phyloP scores from a whole-genome alignment of 768 basidiomycete species.

The Lentinula guzmanii region DNA sequence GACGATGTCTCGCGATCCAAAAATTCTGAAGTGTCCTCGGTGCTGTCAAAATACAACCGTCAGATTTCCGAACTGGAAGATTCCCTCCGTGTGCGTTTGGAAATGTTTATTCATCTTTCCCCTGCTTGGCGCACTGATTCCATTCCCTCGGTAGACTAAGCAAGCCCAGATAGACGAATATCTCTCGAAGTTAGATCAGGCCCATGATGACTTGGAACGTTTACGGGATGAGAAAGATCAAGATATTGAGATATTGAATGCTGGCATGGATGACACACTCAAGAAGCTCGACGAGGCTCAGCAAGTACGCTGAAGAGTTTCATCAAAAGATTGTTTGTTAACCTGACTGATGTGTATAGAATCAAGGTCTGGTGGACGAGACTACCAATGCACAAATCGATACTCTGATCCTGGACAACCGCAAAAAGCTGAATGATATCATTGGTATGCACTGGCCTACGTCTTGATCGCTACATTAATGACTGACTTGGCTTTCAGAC shows the following conservation, averaged over 20 bases:
- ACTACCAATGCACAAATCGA: conserved; percentile 97
- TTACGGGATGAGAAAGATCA: conserved; percentile 94
- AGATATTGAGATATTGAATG: conserved; percentile 92
- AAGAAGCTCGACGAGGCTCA: conserved; percentile 83
- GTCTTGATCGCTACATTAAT: not conserved
- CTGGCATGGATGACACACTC: conserved; percentile 90
- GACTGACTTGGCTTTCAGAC: conserved; percentile 42
- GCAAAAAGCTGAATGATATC: conserved; percentile 96
- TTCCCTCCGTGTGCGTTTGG: conserved; percentile 70
- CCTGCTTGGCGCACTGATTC: conserved; percentile 5
- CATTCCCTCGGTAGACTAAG: conserved; percentile 56
- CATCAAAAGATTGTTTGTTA: conserved; percentile 11
- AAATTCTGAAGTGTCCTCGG: conserved; percentile 84
- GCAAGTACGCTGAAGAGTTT: conserved; percentile 41
- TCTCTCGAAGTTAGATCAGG: conserved; percentile 70
- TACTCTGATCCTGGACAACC: conserved; percentile 90
- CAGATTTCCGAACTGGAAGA: conserved; percentile 97
- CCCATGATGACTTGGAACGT: conserved; percentile 70
- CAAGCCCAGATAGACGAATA: conserved; percentile 97
- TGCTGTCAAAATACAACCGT: conserved; percentile 91
- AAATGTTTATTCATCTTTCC: not conserved
- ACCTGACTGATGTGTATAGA: conserved; percentile 35
- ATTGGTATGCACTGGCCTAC: conserved; percentile 51
- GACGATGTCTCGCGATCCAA: conserved; percentile 90
- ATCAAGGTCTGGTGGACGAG: conserved; percentile 77